Base-by-base conservation (phyloP, 441 rosid genomes). In the Eutrema salsugineum region DNA sequence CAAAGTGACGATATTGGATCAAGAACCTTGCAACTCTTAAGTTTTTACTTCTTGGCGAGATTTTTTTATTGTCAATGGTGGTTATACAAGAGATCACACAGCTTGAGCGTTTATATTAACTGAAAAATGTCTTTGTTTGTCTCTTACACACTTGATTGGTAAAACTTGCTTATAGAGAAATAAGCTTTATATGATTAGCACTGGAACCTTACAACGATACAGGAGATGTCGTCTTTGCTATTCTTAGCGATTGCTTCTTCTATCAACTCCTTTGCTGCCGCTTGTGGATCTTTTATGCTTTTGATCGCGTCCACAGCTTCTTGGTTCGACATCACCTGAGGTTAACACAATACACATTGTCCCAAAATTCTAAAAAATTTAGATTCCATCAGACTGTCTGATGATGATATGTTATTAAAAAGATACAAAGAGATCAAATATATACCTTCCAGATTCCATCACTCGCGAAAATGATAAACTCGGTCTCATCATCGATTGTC, bases 391-490 rank as follows among this genome's bases (percentile, higher is more conserved):
- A 32, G 15, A 24, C 35, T 30, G n/a, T n/a, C n/a, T 32, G 35
- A n/a, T n/a, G 35, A 22, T 32, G 35, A 32, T 32, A 32, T n/a
- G n/a, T n/a, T n/a, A n/a, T n/a, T n/a, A n/a, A n/a, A n/a, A 5
- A 33, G 2, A 33, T 8, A 2, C 36, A 33, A 8, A 33, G 40
- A 39, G 43, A 39, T 39, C n/a, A 1, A 28, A 4, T 0, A n/a
- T n/a, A n/a, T 32, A 86, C 95, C 88, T 88, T 90, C 93, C 93
- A 88, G 48, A 90, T 82, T n/a, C 96, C 93, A 77, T 90, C 96
- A 36, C 93, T 90, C 4, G 96, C 93, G 11, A 88, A 84, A 42
- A 90, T 74, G 5, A 84, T 42, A 73, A 88, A 86, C 63, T 88
- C 90, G 1, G 80, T 70, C 14, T 71, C 79, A 48, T 78, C 87